Conservation (phyloP, 2,329 filamentous ascomycete species). For the Lecanicillium sp. region DNA sequence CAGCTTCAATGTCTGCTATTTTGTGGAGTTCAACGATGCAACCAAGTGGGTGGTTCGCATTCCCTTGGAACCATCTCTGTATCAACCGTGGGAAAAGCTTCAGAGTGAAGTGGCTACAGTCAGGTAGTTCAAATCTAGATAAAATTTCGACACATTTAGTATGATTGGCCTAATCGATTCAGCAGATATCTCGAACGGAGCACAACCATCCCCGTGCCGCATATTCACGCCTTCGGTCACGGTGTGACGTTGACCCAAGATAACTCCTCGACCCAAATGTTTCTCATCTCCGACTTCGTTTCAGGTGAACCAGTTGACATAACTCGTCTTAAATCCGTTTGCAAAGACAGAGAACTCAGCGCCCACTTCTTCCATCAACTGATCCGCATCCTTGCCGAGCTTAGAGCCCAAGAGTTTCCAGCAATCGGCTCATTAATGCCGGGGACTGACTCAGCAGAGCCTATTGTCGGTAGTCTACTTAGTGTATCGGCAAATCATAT, state of each 20-base stretch:
- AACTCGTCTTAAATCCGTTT: no score
- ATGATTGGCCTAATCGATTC: no score
- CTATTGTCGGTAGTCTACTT: slow-evolving; percentile 1
- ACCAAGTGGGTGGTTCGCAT: slow-evolving; percentile 16
- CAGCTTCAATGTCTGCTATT: slow-evolving; percentile 4
- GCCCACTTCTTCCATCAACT: slow-evolving; percentile 18
- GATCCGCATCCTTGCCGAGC: slow-evolving; percentile 17
- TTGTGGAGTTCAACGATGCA: slow-evolving; percentile 5
- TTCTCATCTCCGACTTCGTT: slow-evolving; percentile 15
- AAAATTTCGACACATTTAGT: no score
- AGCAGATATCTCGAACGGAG: slow-evolving; percentile 15
- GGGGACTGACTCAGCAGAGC: slow-evolving; percentile 7
- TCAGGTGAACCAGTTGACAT: slow-evolving; percentile 11
- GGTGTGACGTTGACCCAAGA: slow-evolving; percentile 4
- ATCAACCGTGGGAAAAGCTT: slow-evolving; percentile 17
- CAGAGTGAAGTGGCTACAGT: slow-evolving; percentile 18
- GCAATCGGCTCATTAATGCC: slow-evolving; percentile 17
- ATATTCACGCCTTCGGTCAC: slow-evolving; percentile 14
- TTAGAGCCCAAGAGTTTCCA: slow-evolving; percentile 16
- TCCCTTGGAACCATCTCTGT: slow-evolving; percentile 14
- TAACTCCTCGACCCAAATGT: slow-evolving; percentile 9
- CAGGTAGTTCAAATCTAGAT: slow-evolving; percentile 10
- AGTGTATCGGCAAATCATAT: slow-evolving; percentile 14
- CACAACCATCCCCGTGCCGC: slow-evolving; percentile 16
- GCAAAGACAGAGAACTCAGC: background rate